phyloP scores from a whole-genome alignment of 2,329 filamentous ascomycete species.

The Trichophyton mentagrophytes region DNA sequence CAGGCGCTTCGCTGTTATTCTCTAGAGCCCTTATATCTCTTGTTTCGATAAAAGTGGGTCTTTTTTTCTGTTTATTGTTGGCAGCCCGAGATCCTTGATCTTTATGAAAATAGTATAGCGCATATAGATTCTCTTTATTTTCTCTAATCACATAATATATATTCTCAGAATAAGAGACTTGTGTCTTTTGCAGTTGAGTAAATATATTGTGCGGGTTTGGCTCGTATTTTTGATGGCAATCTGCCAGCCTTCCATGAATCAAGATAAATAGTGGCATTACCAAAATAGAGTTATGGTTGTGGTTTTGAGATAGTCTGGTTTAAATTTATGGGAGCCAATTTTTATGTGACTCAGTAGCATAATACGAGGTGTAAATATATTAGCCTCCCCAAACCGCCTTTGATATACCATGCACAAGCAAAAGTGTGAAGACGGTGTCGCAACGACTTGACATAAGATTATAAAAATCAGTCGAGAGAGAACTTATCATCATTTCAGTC shows the following conservation, averaged over 20 bases:
- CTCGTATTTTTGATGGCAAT: no score
- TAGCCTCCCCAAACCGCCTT: no score
- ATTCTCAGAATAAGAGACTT: background rate
- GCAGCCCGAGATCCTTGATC: background rate
- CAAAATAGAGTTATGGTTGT: no score
- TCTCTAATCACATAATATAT: background rate
- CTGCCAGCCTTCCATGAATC: no score
- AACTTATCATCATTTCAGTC: background rate
- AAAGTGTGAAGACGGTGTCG: no score
- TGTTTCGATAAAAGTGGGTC: background rate
- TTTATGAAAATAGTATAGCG: background rate
- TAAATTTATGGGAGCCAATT: no score
- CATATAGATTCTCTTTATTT: background rate
- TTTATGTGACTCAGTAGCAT: no score
- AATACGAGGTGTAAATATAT: no score
- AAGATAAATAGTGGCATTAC: no score
- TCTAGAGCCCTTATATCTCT: background rate
- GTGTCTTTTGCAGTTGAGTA: background rate
- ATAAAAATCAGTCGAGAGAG: background rate
- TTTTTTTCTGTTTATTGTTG: background rate
- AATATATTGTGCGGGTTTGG: no score
- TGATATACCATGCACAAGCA: no score
- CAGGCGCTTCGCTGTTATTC: conserved; percentile 9
- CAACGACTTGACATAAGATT: background rate
- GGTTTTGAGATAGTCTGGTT: no score